phyloP scores from a whole-genome alignment of 2,329 filamentous ascomycete genomes.

The Kalaharituber pfeilii region DNA sequence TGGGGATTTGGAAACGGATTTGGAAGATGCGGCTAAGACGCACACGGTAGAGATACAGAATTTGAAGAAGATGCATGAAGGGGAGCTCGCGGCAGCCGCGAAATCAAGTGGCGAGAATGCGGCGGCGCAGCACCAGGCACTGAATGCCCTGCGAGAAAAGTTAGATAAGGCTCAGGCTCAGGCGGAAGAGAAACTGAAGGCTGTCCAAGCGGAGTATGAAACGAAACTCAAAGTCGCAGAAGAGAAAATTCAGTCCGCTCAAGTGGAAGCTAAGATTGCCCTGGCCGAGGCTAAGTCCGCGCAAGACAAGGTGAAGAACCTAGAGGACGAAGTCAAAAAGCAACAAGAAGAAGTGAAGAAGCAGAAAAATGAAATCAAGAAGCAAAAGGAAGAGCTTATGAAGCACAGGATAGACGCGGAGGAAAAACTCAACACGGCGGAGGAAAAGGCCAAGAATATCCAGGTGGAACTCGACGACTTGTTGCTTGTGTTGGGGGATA shows the following conservation, averaged over 20 bases:
- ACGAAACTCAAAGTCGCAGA: constrained; percentile 25
- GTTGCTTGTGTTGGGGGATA: constrained; percentile 61
- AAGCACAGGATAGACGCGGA: constrained; percentile 8
- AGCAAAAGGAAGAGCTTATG: constrained; percentile 2
- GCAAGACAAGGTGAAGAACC: constrained; percentile 14
- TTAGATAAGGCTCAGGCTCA: constrained; percentile 16
- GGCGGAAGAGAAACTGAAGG: constrained; percentile 16
- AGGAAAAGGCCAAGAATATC: constrained; percentile 43
- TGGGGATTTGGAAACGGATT: constrained; percentile 24
- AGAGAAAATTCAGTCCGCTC: not conserved
- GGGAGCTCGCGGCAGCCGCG: constrained; percentile 19
- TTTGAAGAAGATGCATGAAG: constrained; percentile 11
- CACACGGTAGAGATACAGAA: not conserved
- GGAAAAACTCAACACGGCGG: constrained; percentile 31
- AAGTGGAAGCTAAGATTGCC: constrained; percentile 11
- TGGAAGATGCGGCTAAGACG: constrained; percentile 19
- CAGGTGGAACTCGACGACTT: constrained; percentile 67
- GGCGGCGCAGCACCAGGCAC: constrained; percentile 32
- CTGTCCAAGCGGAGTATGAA: constrained; percentile 12
- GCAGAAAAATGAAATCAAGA: constrained; percentile 24
- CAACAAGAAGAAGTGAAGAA: constrained; percentile 22
- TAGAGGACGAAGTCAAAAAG: constrained; percentile 23
- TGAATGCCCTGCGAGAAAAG: constrained; percentile 37
- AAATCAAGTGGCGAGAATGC: constrained; percentile 28
- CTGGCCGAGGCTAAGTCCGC: not conserved